Evolutionary conservation across 768 basidiomycete species (phyloP).

Genomic region (Trametes gibbosa): DNA sequence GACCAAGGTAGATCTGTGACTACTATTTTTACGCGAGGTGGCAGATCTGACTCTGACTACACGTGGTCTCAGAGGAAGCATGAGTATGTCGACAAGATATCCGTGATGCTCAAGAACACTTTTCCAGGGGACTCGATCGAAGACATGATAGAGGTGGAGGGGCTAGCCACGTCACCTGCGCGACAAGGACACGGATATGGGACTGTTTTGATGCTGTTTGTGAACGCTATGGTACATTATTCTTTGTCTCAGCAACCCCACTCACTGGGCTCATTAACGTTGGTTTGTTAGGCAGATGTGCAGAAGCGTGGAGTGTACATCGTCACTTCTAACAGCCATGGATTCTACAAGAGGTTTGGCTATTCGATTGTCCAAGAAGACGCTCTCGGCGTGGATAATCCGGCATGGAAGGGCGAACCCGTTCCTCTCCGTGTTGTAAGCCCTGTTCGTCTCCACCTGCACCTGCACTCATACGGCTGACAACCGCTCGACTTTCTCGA

Average conservation of each 20-base stretch:
- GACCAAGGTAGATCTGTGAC: neutral
- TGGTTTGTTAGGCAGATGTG: neutral
- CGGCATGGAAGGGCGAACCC: neutral
- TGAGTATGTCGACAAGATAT: neutral
- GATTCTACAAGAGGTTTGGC: constrained; percentile 8
- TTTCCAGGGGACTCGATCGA: neutral
- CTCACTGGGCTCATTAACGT: neutral
- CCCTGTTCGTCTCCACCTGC: neutral
- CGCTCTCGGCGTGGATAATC: neutral
- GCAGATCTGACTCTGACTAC: neutral
- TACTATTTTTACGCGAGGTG: too few relatives aligned
- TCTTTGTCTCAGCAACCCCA: neutral
- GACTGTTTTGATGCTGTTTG: neutral
- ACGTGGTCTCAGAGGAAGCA: neutral
- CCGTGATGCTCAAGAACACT: neutral
- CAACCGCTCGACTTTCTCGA: too few relatives aligned
- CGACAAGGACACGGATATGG: constrained; percentile 9
- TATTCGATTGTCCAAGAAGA: constrained; percentile 1
- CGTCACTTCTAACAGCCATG: neutral
- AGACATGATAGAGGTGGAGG: neutral
- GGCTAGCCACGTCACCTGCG: neutral
- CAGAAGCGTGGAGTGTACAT: neutral
- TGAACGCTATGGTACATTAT: neutral
- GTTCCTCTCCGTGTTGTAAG: constrained; percentile 3
- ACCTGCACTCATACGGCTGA: neutral